A percentile compares a stretch with the other conserved stretches of the same genome.
phyloP scores from a whole-genome alignment of 768 basidiomycete species.

The Amanita fuliginea region DNA sequence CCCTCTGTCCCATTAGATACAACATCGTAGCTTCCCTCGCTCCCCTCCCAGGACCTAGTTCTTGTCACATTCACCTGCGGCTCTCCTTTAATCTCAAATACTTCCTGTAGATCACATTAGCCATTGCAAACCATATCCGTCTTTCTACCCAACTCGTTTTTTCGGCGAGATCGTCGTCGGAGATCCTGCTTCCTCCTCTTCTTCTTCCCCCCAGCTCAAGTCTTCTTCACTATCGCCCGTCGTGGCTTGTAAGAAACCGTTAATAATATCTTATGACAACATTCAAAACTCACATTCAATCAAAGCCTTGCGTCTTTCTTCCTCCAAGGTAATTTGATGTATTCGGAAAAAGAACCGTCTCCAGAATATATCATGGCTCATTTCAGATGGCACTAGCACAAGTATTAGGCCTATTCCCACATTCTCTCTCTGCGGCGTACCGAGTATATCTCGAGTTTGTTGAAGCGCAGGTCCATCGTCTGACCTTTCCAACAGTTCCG shows the following conservation, averaged over 20 bases:
- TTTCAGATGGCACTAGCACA: slow-evolving; percentile 52
- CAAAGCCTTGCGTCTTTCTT: slow-evolving; percentile 67
- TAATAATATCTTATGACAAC: not conserved
- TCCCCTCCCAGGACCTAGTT: slow-evolving; percentile 42
- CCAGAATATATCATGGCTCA: slow-evolving; percentile 70
- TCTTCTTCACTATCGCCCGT: slow-evolving; percentile 69
- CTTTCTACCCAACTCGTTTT: not conserved
- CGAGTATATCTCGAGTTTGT: slow-evolving; percentile 42
- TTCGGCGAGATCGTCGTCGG: slow-evolving; percentile 9
- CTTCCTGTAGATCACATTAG: not conserved
- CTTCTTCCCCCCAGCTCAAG: slow-evolving; percentile 91
- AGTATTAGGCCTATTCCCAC: not conserved
- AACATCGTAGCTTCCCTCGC: slow-evolving; percentile 61
- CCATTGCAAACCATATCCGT: not conserved
- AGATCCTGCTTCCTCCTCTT: slow-evolving; percentile 43
- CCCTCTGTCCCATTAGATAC: slow-evolving; percentile 45
- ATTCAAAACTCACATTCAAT: slow-evolving; percentile 45
- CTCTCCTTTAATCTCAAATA: not conserved
- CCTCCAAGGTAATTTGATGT: slow-evolving; percentile 70
- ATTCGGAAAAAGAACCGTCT: slow-evolving; percentile 83
- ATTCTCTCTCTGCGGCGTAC: slow-evolving; percentile 25
- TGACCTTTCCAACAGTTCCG: slow-evolving; percentile 36
- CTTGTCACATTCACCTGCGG: slow-evolving; percentile 9
- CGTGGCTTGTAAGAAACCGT: slow-evolving; percentile 27
- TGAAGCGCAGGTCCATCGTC: slow-evolving; percentile 43